Evolutionary conservation across 805 yeast genomes (phyloP), one percentile per base, ranked within the genome.

Genomic region (Isabelozyma gotoi): DNA sequence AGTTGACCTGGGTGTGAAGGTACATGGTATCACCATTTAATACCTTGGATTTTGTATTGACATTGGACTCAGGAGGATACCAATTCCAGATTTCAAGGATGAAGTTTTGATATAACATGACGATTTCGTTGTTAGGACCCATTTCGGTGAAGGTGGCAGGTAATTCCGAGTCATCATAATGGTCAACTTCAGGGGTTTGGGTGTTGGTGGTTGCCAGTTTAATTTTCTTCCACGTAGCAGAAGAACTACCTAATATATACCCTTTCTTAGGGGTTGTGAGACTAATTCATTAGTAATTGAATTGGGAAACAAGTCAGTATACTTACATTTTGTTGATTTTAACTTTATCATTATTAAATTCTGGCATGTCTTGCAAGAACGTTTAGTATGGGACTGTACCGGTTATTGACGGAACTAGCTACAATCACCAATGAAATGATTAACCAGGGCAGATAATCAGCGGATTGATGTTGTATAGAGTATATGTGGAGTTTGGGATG

Each of bases 221-320:
- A 47, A 71, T 56, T 45, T 70, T 68, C 43, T 60, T 63, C 73
- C 74, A 71, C 0, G 76, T 60, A 20, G 75, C 76, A 7, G 66
- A 56, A 4, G 74, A 60, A 1, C 74, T 62, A 16, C 75, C 75
- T 20, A 68, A 53, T 43, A 62, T 57, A 47, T 68, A 61, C 5
- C 74, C 76, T 40, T 56, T 57, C 41, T 62, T 60, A 2, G 68
- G 65, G 33, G 61, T 53, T 17, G 68, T 60, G 39, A 63, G 65
- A 27, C 67, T 62, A 36, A 31, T n/a, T 17, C 2, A 11, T 12
- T 31, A 16, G 24, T n/a, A 18, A 12, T 3, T 29, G 27, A 17
- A 15, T 8, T 16, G 19, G 12, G 17, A 15, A 2, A 18, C 11
- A 34, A 15, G 14, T 7, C 12, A 18, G 2, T n/a, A 27, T 40